Evolutionary conservation across 2,329 filamentous ascomycete genomes (phyloP), one percentile per base, ranked within the genome.

Genomic region (Trichoderma koningii): DNA sequence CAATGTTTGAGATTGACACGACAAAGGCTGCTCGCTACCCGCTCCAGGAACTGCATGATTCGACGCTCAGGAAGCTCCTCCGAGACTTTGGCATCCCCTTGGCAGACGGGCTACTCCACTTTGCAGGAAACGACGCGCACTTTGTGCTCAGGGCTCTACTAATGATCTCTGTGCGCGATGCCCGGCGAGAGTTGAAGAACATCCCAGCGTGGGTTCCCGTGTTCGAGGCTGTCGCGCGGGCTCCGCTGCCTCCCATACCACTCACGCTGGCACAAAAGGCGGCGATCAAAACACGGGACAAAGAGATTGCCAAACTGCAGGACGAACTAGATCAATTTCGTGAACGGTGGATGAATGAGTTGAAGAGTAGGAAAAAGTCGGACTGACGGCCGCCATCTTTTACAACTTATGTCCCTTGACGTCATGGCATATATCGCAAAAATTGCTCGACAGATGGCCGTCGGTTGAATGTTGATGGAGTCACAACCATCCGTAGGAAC

Each of bases 21-120:
- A 17, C 55, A 47, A 57, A 47, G 21, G 55, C 55, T 57, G 41
- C 55, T 47, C 55, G 42, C 42, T 47, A 57, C 47, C 41, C 42
- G 3, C 55, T 57, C 12, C 23, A 21, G 42, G 55, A 21, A 15
- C 30, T 47, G 15, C 26, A 34, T 12, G 10, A 57, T 17, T 57
- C n/a, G 9, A 57, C 7, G 17, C 42, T 57, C 5, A 57, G 34
- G n/a, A 30, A 47, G n/a, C 55, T 47, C n/a, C 26, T 47, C 42
- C 17, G 34, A 47, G 42, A 34, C 26, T 47, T 57, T 7, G n/a
- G 12, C n/a, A 57, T 57, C 12, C 55, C 42, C 3, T 21, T 38
- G 1, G 34, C 26, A 17, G n/a, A n/a, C 42, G n/a, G 7, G 48
- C 28, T 34, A 21, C 42, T 57, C 7, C 42, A 47, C 42, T 9